phyloP scores from a whole-genome alignment of 768 basidiomycete species.

The Pluteus cervinus region DNA sequence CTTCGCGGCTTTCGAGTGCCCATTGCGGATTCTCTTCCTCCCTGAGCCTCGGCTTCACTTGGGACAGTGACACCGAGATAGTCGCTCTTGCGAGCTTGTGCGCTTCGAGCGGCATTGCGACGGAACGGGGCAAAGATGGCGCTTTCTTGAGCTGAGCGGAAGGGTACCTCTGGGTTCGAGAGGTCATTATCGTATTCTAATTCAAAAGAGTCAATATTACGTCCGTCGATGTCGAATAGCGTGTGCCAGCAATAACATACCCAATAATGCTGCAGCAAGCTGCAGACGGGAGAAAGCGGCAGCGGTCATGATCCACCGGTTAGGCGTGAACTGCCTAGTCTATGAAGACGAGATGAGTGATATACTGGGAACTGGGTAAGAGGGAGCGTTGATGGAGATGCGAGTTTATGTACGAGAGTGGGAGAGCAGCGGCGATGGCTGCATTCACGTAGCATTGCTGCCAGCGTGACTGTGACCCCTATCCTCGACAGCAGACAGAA shows the following conservation, averaged over 20 bases:
- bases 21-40: constrained; percentile 40
- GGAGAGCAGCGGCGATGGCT: no score
- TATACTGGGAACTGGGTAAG: constrained; percentile 1
- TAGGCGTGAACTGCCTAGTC: no score
- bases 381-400: no score
- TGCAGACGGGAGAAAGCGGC: constrained; percentile 76
- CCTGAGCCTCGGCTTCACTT: constrained; percentile 46
- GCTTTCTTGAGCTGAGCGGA: constrained; percentile 71
- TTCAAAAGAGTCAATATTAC: constrained; percentile 1
- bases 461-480: no score
- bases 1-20: constrained; percentile 44
- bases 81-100: constrained; percentile 50
- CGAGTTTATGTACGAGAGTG: no score
- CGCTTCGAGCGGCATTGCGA: constrained; percentile 43
- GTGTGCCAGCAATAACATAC: constrained; percentile 32
- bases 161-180: constrained; percentile 53
- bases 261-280: constrained; percentile 79
- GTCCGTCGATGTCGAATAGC: constrained; percentile 1
- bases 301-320: no score
- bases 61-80: constrained; percentile 64
- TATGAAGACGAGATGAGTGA: neutral
- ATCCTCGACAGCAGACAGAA: no score
- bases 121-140: constrained; percentile 82
- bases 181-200: constrained; percentile 89
- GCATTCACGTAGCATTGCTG: no score